Base-by-base conservation (phyloP, 306 rosid genomes). In the Macrotyloma uniflorum region DNA sequence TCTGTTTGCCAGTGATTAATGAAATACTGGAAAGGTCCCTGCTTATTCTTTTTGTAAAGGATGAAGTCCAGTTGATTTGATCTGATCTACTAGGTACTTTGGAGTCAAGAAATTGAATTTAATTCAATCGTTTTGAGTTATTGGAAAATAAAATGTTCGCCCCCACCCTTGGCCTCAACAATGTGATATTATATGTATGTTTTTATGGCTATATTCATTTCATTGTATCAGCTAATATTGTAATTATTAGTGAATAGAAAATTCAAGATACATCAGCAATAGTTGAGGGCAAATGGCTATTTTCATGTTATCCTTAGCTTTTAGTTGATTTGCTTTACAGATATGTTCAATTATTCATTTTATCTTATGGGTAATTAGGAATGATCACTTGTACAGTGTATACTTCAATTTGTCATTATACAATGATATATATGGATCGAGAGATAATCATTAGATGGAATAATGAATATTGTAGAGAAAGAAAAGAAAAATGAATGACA, bases 41-140 rank as follows among this genome's bases (percentile, higher is more conserved):
- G 43, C 64, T 6, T 66, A 28, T 81, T 69, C 40, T 68, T 75
- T n/a, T 68, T 59, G 65, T 47, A 61, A 36, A 69, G 30, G 55
- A 54, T 53, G 28, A 6, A 16, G 32, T 62, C 19, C 53, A 12
- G 68, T 46, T 30, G 19, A 62, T 51, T 72, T 63, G 19, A 33
- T 53, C 74, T 51, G 22, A 67, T 57, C 4, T 6, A 13, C 51
- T 13, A 40, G 32, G 18, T 5, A 36, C 5, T 65, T 65, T 38
- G 26, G 9, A 32, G 14, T 16, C 43, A 7, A 33, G 23, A 6
- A 16, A 32, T 62, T n/a, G 15, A 33, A 33, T n/a, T 32, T 23
- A 33, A 62, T 33, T 62, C 2, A 22, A 62, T n/a, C n/a, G 23
- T 33, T 30, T 58, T 16, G 46, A 22, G 43, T 28, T 30, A 30